These are phyloP conservation scores for Annulohypoxylon moriforme DNA, from an alignment of 495 filamentous ascomycete genomes.

Conservation along the genomic window DNA sequence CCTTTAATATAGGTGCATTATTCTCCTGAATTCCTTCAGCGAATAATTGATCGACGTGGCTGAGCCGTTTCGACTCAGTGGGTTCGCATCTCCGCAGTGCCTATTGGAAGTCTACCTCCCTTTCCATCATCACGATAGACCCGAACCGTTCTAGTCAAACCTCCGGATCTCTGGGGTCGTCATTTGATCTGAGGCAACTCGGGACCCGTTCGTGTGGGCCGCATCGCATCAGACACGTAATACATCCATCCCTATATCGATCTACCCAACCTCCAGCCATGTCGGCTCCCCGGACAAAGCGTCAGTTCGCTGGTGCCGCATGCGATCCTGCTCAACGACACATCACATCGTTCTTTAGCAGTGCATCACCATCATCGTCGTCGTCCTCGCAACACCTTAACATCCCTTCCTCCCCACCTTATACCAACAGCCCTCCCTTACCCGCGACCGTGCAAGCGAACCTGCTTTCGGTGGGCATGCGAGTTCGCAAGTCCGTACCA, in stretches of 20 bases:
- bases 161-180: conserved; percentile 1
- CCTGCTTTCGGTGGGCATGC: conserved; percentile 89
- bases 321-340: conserved; percentile 61
- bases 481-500: conserved; percentile 88
- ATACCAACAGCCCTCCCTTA: conserved; percentile 56
- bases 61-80: neutral
- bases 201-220: conserved; percentile 24
- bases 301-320: conserved; percentile 63
- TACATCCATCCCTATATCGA: conserved; percentile 1
- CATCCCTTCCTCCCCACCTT: conserved; percentile 1
- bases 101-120: neutral
- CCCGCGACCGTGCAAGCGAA: conserved; percentile 76
- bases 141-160: neutral
- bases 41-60: neutral
- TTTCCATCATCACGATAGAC: conserved; percentile 35
- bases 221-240: conserved; percentile 38
- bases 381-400: neutral
- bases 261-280: conserved; percentile 44
- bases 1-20: neutral
- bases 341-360: conserved; percentile 62
- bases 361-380: conserved; percentile 23
- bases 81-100: neutral
- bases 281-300: conserved; percentile 60
- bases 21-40: neutral
- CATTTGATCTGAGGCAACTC: conserved; percentile 33